Evolutionary conservation across 208 protist genomes (phyloP).

Genomic region (Leishmania lainsoni): DNA sequence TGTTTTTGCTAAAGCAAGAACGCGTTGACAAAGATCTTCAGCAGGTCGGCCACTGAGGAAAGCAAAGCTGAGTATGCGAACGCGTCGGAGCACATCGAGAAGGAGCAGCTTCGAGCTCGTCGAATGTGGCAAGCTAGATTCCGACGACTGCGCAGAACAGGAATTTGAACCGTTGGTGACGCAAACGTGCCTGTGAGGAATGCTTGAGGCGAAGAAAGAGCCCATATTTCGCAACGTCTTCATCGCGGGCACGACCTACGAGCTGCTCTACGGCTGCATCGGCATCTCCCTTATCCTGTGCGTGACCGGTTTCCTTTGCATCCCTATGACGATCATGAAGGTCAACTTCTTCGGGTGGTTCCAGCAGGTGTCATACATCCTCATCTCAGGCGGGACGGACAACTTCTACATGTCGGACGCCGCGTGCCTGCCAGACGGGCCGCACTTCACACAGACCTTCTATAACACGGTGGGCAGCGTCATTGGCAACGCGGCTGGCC

Average conservation of each 20-base stretch:
- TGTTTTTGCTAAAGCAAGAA: constrained; percentile 12
- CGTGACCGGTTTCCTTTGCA: constrained; percentile 39
- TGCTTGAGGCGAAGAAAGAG: constrained; percentile 34
- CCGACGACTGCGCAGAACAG: neutral
- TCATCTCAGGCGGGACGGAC: constrained; percentile 47
- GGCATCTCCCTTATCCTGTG: constrained; percentile 41
- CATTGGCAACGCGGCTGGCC: constrained; percentile 35
- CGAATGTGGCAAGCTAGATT: constrained; percentile 4
- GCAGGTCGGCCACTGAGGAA: neutral
- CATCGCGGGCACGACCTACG: constrained; percentile 30
- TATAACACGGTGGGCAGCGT: constrained; percentile 46
- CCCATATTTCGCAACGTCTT: constrained; percentile 25
- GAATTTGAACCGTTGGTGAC: neutral
- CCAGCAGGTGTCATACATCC: constrained; percentile 40
- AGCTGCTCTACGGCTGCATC: constrained; percentile 36
- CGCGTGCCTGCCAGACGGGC: constrained; percentile 42
- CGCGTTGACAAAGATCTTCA: neutral
- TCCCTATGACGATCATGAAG: constrained; percentile 52
- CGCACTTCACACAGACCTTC: constrained; percentile 56
- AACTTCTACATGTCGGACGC: constrained; percentile 49
- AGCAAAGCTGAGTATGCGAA: neutral
- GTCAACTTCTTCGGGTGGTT: constrained; percentile 54
- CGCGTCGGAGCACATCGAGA: neutral
- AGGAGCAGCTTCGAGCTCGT: constrained; percentile 6
- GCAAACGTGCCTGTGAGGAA: constrained; percentile 11